phyloP scores from a whole-genome alignment of 2,329 filamentous ascomycete genomes.

The Alternaria sp. region DNA sequence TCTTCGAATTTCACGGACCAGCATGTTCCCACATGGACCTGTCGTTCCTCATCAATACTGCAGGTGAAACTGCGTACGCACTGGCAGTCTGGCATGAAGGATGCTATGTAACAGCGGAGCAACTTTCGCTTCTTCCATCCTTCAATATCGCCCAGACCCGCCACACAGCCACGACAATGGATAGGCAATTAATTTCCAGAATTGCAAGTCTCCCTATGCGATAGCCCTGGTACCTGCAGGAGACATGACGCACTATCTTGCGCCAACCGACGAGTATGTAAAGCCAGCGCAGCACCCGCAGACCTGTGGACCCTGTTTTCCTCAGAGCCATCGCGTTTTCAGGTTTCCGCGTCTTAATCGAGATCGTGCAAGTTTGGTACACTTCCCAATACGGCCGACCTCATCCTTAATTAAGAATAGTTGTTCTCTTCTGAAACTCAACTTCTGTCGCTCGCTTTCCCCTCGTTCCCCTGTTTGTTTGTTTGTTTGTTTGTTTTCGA shows the following conservation, averaged over 20 bases:
- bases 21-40: conserved; percentile 18
- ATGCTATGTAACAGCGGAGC: background rate
- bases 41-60: conserved; percentile 3
- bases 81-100: background rate
- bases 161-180: conserved; percentile 20
- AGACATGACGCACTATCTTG: conserved; percentile 19
- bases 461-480: conserved; percentile 6
- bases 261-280: conserved; percentile 12
- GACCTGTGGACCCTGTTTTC: conserved; percentile 13
- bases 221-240: conserved; percentile 23
- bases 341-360: conserved; percentile 19
- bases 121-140: conserved; percentile 3
- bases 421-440: conserved; percentile 12
- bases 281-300: conserved; percentile 28
- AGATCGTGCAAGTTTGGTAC: conserved; percentile 13
- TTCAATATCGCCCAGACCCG: conserved; percentile 20
- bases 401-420: conserved; percentile 17
- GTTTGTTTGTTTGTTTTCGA: conserved; percentile 10
- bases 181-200: conserved; percentile 22
- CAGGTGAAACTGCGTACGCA: conserved; percentile 2
- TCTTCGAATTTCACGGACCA: conserved; percentile 12
- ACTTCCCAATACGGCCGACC: conserved; percentile 11
- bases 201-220: conserved; percentile 18
- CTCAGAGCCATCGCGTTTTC: conserved; percentile 9
- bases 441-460: conserved; percentile 4